Evolutionary conservation across 1,284 basidiomycete species (phyloP).

Genomic region (Puccinia triticina): DNA sequence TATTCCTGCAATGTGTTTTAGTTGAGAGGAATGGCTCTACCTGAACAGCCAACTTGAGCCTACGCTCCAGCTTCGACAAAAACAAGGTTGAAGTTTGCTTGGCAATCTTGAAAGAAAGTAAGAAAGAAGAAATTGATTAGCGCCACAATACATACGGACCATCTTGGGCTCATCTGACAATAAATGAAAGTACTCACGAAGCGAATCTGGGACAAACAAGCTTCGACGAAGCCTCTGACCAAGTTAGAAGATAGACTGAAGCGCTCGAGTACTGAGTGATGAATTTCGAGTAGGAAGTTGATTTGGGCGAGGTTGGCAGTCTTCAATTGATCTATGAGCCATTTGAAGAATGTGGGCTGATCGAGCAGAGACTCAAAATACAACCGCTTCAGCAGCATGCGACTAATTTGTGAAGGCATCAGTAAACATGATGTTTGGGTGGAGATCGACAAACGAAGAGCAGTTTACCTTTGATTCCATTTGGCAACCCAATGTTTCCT

Average conservation of each 20-base stretch:
- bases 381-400: constrained; percentile 64
- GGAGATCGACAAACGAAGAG: neutral
- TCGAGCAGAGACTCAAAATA: constrained; percentile 82
- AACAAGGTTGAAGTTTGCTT: constrained; percentile 43
- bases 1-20: neutral
- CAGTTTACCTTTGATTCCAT: constrained; percentile 72
- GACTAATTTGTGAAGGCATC: constrained; percentile 55
- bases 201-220: constrained; percentile 47
- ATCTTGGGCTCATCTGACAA: neutral
- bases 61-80: constrained; percentile 48
- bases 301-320: constrained; percentile 80
- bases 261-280: constrained; percentile 42
- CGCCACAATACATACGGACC: neutral
- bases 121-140: neutral
- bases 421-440: constrained; percentile 2
- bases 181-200: constrained; percentile 21
- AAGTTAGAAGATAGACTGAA: constrained; percentile 51
- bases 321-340: constrained; percentile 78
- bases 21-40: neutral
- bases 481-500: constrained; percentile 77
- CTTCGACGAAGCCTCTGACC: constrained; percentile 50
- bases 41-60: constrained; percentile 48
- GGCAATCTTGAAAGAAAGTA: constrained; percentile 15
- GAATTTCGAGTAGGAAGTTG: constrained; percentile 67
- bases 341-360: constrained; percentile 74